phyloP scores from a whole-genome alignment of 2,329 filamentous ascomycete genomes.

The Penicillium expansum region DNA sequence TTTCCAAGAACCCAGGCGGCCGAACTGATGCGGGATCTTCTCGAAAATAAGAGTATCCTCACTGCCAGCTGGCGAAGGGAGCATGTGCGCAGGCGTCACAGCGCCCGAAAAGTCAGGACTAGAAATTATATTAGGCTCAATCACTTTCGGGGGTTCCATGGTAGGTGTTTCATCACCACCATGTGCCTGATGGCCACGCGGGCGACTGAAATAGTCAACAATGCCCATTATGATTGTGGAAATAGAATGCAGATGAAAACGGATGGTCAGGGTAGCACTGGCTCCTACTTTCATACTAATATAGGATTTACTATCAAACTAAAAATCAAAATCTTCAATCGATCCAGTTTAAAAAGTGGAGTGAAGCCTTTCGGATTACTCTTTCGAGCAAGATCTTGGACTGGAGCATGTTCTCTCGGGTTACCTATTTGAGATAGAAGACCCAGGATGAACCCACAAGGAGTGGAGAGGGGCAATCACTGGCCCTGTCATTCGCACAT shows the following conservation, averaged over 20 bases:
- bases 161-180: conserved; percentile 1
- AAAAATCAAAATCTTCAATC: conserved; percentile 15
- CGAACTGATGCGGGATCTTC: conserved; percentile 29
- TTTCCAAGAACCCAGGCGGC: conserved; percentile 39
- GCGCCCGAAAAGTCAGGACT: conserved; percentile 12
- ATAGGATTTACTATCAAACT: neutral
- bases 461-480: neutral
- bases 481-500: neutral
- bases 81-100: conserved; percentile 14
- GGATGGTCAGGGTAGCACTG: neutral
- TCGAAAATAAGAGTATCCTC: conserved; percentile 22
- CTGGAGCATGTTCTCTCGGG: conserved; percentile 7
- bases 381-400: conserved; percentile 6
- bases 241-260: conserved; percentile 1
- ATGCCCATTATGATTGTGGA: conserved; percentile 16
- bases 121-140: conserved; percentile 18
- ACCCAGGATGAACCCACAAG: conserved; percentile 4
- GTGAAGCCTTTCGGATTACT: conserved; percentile 8
- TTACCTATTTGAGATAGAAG: conserved; percentile 5
- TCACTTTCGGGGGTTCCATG: conserved; percentile 10
- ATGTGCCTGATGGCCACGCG: conserved; percentile 8
- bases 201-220: conserved; percentile 14
- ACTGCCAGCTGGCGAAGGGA: conserved; percentile 19
- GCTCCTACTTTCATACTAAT: conserved; percentile 2
- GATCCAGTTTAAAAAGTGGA: conserved; percentile 16